Percentiles rank a stretch among this genome's conserved stretches.
phyloP scores from a whole-genome alignment of 164 flowering plant species.

The Aristolochia fimbriata region DNA sequence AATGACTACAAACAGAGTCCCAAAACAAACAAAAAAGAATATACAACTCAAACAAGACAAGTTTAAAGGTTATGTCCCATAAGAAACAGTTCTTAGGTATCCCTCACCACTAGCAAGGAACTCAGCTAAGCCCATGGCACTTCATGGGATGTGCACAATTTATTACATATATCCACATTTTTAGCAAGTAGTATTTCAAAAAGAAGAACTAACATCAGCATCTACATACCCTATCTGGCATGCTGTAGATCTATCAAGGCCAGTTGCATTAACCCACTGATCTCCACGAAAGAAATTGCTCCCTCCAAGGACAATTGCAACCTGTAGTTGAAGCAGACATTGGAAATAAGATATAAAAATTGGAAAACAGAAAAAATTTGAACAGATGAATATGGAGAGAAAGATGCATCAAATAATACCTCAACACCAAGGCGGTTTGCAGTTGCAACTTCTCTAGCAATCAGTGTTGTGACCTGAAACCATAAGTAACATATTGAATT shows the following conservation, averaged over 20 bases:
- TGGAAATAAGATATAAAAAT: neutral
- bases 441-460: conserved; percentile 77
- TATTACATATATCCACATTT: too few relatives aligned
- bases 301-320: conserved; percentile 92
- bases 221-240: conserved; percentile 76
- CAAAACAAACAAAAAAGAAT: too few relatives aligned
- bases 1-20: too few relatives aligned
- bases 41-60: too few relatives aligned
- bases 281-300: conserved; percentile 94
- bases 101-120: too few relatives aligned
- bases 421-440: conserved; percentile 79
- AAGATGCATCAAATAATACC: conserved; percentile 27
- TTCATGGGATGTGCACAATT: too few relatives aligned
- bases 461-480: conserved; percentile 60
- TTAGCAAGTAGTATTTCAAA: neutral
- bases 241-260: conserved; percentile 75
- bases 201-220: neutral
- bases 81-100: too few relatives aligned
- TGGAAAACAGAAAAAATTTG: neutral
- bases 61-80: too few relatives aligned
- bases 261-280: conserved; percentile 73
- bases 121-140: too few relatives aligned
- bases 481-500: neutral
- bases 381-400: neutral
- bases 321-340: conserved; percentile 19